phyloP scores from a whole-genome alignment of 106 monocot species.

The Dendrobium chrysotoxum region DNA sequence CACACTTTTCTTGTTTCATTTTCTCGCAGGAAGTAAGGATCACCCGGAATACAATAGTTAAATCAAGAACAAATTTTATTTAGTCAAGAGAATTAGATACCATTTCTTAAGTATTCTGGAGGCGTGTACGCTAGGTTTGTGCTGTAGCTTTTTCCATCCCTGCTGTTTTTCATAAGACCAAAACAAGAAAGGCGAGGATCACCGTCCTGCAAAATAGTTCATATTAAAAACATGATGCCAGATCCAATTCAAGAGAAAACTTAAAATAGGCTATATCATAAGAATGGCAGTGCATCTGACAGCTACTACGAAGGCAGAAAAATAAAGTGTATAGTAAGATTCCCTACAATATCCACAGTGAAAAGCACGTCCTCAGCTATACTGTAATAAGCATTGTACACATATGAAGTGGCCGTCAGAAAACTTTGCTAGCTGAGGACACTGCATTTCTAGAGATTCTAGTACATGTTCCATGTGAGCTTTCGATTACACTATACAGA shows the following conservation, averaged over 20 bases:
- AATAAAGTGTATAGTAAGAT: not conserved
- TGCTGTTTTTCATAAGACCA: constrained; percentile 94
- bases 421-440: not conserved
- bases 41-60: not conserved
- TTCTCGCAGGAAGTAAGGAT: not conserved
- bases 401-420: not conserved
- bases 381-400: not conserved
- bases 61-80: not conserved
- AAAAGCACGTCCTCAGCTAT: not conserved
- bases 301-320: not conserved
- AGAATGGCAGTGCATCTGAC: not conserved
- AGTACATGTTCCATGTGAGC: not conserved
- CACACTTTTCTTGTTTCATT: not conserved
- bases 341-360: not conserved
- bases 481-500: not conserved
- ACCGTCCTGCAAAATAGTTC: constrained; percentile 50
- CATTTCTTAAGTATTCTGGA: constrained; percentile 92
- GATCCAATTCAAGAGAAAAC: not conserved
- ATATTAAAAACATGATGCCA: not conserved
- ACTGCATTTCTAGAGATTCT: not conserved
- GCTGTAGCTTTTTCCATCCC: constrained; percentile 96
- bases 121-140: constrained; percentile 96
- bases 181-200: constrained; percentile 96
- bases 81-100: constrained; percentile 20
- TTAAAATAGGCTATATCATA: not conserved